Evolutionary conservation across 371 early-diverging fungal species (phyloP), one percentile per base, ranked within the genome.

Genomic region (Lichtheimia hyalospora): DNA sequence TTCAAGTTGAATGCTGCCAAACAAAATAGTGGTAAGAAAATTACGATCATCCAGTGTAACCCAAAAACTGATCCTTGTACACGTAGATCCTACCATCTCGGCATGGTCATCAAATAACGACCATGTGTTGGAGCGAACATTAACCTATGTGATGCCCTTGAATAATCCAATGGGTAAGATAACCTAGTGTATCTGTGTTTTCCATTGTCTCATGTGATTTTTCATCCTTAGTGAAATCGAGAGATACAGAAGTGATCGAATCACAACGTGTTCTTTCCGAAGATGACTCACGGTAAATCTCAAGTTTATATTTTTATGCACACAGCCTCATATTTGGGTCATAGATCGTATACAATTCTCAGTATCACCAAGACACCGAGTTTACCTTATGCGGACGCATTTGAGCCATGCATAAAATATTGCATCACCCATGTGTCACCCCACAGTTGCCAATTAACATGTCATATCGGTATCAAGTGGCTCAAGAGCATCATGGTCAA

Each of bases 361-460:
- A 59, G 71, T 49, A 57, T 68, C 21, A 71, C 84, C 51, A 61
- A 80, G 43, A 74, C 81, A 7, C 73, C 77, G 3, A 57, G 60
- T 46, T 49, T 85, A 62, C 83, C 84, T 1, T 85, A 84, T 60
- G 80, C 82, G 8, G 86, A 85, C 63, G 79, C 83, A 0, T 85
- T 85, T 58, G 58, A 78, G 5, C 84, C 86, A 0, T 58, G 67
- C 13, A 62, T 81, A 20, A 75, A 79, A 25, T 80, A 75, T 49
- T 85, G 86, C 49, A 80, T 85, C 49, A 84, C 86, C 0, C 75
- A 63, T 42, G 65, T 69, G 1, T 56, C 61, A 12, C 59, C 64
- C n/a, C 58, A 53, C 0, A 61, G 60, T 7, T 82, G 81, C 54
- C 74, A 64, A 27, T 48, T 85, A 13, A 57, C 58, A 5, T 84